A percentile compares a stretch with the other conserved stretches of the same genome.
phyloP scores from a whole-genome alignment of 257 asterid species.

The Verbascum thapsus region DNA sequence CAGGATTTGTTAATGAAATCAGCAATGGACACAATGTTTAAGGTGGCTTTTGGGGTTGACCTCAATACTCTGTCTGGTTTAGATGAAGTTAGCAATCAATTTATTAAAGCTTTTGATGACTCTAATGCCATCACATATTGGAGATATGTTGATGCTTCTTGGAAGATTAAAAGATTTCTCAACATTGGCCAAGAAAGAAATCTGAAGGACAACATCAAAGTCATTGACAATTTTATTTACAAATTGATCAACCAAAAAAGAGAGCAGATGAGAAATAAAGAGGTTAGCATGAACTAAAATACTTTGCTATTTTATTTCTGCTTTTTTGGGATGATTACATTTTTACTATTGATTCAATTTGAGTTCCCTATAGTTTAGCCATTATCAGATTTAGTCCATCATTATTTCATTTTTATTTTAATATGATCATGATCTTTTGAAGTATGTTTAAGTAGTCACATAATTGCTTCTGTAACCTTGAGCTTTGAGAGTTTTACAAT shows the following conservation, averaged over 20 bases:
- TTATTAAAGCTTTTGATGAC: constrained; percentile 56
- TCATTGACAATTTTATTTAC: constrained; percentile 46
- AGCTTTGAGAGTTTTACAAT: no score
- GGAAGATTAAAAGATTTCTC: constrained; percentile 53
- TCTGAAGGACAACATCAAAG: constrained; percentile 41
- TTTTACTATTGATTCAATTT: no score
- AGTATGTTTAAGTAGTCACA: no score
- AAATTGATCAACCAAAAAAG: constrained; percentile 47
- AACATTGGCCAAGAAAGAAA: constrained; percentile 55
- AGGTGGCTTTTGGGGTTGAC: constrained; percentile 60
- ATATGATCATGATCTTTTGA: no score
- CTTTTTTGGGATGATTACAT: background rate
- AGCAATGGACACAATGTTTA: constrained; percentile 54
- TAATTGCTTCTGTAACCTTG: no score
- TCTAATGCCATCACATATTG: constrained; percentile 50
- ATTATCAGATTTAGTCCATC: no score
- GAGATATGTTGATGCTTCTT: constrained; percentile 55
- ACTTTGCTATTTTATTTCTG: background rate
- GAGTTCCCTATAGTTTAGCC: no score
- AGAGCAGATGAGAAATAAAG: constrained; percentile 42
- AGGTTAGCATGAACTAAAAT: constrained; percentile 29
- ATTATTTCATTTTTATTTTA: no score
- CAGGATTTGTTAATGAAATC: constrained; percentile 56
- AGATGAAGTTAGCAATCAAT: constrained; percentile 43
- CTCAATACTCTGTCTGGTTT: constrained; percentile 54